Evolutionary conservation across 345 rosid species (phyloP).

Genomic region (Salix udensis): DNA sequence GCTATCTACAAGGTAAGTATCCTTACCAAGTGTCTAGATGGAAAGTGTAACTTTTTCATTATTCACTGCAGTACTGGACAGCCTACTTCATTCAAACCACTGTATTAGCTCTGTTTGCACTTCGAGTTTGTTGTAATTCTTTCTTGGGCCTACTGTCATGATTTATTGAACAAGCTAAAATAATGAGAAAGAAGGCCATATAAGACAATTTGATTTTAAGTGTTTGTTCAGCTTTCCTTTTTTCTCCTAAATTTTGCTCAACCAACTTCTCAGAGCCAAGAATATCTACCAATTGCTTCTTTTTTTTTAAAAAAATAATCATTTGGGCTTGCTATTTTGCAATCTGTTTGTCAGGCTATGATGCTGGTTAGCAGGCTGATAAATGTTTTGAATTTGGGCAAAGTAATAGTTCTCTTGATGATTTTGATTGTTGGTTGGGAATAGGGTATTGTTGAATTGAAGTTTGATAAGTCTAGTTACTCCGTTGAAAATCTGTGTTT

Average conservation of each 20-base stretch:
- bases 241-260: not conserved
- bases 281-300: not conserved
- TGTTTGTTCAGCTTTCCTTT: slow-evolving; percentile 1
- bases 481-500: not conserved
- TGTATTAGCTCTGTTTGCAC: not conserved
- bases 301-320: too few relatives aligned
- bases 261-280: not conserved
- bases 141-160: not conserved
- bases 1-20: slow-evolving; percentile 82
- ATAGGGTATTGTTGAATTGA: not conserved
- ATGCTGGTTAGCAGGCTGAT: not conserved
- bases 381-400: not conserved
- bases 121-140: not conserved
- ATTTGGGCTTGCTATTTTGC: not conserved
- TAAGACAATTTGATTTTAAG: not conserved
- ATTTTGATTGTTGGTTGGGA: not conserved
- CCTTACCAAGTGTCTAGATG: slow-evolving; percentile 2
- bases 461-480: not conserved
- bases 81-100: not conserved
- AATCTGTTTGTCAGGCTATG: not conserved
- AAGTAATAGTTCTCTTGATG: not conserved
- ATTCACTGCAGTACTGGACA: not conserved
- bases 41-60: not conserved
- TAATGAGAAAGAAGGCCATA: not conserved
- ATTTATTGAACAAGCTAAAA: not conserved